A percentile compares a stretch with the other conserved stretches of the same genome.
phyloP scores from a whole-genome alignment of 805 yeast species.

The Lachancea sp. region DNA sequence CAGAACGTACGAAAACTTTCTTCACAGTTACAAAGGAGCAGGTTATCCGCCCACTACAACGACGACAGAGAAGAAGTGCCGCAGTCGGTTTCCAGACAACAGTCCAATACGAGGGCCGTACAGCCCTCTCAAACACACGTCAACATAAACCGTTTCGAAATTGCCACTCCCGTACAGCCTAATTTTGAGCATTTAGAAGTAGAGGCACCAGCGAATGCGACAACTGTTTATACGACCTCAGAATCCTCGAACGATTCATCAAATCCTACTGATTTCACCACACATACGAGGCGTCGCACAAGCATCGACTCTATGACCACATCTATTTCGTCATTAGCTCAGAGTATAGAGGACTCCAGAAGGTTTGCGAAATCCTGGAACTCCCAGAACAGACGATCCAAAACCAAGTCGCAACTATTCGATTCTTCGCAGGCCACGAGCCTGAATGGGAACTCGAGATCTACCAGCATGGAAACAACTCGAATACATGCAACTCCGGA shows the following conservation, averaged over 20 bases:
- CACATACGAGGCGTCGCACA: conserved; percentile 23
- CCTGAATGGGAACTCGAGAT: conserved; percentile 1
- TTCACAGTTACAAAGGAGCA: conserved; percentile 16
- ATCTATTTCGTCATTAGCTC: conserved; percentile 30
- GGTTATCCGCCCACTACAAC: conserved; percentile 2
- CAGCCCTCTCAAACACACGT: not conserved
- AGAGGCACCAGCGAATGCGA: not conserved
- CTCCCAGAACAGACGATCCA: conserved; percentile 29
- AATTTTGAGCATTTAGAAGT: not conserved
- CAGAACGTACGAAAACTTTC: conserved; percentile 26
- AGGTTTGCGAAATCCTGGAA: conserved; percentile 34
- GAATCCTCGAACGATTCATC: conserved; percentile 26
- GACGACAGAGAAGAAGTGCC: not conserved
- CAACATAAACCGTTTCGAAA: not conserved
- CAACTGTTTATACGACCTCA: conserved; percentile 13
- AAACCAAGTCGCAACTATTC: conserved; percentile 7
- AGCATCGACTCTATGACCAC: conserved; percentile 32
- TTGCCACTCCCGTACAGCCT: not conserved
- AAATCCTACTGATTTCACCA: conserved; percentile 30
- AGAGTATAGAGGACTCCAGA: conserved; percentile 31
- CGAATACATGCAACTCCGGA: conserved; percentile 1
- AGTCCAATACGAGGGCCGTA: not conserved
- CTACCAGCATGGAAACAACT: conserved; percentile 10
- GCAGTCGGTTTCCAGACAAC: not conserved
- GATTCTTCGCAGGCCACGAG: not conserved